Evolutionary conservation across 2,329 filamentous ascomycete genomes (phyloP).

Genomic region (Beauveria sp.): DNA sequence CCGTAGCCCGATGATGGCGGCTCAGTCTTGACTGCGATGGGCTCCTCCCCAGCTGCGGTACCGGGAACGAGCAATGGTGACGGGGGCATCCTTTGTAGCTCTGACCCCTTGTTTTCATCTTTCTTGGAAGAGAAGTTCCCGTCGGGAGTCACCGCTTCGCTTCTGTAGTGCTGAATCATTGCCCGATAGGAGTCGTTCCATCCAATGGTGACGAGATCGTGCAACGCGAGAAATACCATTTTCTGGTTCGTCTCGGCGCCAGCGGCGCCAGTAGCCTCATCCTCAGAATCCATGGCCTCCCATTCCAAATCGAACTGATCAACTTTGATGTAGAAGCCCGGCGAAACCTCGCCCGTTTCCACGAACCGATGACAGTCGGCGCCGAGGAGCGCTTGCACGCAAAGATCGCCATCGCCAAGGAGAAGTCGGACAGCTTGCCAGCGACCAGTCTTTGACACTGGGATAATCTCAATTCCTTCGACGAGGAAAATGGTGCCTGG

Average conservation of each 20-base stretch:
- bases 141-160: not conserved
- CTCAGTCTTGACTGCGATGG: not conserved
- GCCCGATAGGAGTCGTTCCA: slow-evolving; percentile 36
- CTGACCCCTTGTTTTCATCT: not conserved
- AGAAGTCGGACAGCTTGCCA: slow-evolving; percentile 40
- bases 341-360: slow-evolving; percentile 34
- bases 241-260: not conserved
- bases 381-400: slow-evolving; percentile 44
- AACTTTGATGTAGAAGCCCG: slow-evolving; percentile 43
- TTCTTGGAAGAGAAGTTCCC: not conserved
- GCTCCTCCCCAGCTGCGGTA: not conserved
- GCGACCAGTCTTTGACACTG: slow-evolving; percentile 26
- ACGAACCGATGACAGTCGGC: slow-evolving; percentile 41
- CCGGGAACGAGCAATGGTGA: not conserved
- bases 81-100: not conserved
- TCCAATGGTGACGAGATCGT: slow-evolving; percentile 37
- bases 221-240: slow-evolving; percentile 39
- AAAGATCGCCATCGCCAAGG: slow-evolving; percentile 45
- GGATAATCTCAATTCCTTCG: slow-evolving; percentile 32
- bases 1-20: not conserved
- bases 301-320: slow-evolving; percentile 31
- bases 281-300: slow-evolving; percentile 13
- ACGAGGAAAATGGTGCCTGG: slow-evolving; percentile 43
- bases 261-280: slow-evolving; percentile 12
- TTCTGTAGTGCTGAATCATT: slow-evolving; percentile 14